These are phyloP conservation scores for Monotropa hypopitys DNA, from an alignment of 179 eudicot species.

Conservation along the genomic window DNA sequence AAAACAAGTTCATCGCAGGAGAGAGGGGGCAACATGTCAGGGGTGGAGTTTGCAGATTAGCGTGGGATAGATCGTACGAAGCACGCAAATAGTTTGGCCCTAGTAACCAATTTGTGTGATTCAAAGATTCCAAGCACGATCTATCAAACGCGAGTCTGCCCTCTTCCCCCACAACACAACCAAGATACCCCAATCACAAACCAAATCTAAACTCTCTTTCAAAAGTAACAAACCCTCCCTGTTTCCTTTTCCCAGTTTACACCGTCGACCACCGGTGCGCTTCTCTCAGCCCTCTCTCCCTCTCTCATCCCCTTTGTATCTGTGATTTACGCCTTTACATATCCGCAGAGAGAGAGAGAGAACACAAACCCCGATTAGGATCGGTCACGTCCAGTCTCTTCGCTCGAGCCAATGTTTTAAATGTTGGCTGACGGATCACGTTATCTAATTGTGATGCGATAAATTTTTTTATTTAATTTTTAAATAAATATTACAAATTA, in stretches of 20 bases:
- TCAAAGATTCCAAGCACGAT: constrained; percentile 54
- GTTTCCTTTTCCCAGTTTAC: background rate
- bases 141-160: constrained; percentile 87
- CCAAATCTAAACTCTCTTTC: background rate
- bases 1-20: background rate
- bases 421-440: background rate
- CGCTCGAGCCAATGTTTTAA: too few species aligned
- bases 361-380: background rate
- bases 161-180: constrained; percentile 14
- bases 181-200: background rate
- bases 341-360: background rate
- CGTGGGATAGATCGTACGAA: constrained; percentile 93
- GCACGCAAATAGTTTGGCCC: constrained; percentile 41
- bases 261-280: background rate
- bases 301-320: background rate
- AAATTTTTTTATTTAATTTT: too few species aligned
- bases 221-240: background rate
- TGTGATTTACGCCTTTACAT: background rate
- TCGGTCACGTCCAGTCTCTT: background rate
- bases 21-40: background rate
- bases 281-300: background rate
- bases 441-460: too few species aligned
- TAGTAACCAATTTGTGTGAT: constrained; percentile 40
- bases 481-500: too few species aligned
- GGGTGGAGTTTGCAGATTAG: constrained; percentile 40